phyloP scores from a whole-genome alignment of 148 eudicot species.

The Nyssa sinensis region DNA sequence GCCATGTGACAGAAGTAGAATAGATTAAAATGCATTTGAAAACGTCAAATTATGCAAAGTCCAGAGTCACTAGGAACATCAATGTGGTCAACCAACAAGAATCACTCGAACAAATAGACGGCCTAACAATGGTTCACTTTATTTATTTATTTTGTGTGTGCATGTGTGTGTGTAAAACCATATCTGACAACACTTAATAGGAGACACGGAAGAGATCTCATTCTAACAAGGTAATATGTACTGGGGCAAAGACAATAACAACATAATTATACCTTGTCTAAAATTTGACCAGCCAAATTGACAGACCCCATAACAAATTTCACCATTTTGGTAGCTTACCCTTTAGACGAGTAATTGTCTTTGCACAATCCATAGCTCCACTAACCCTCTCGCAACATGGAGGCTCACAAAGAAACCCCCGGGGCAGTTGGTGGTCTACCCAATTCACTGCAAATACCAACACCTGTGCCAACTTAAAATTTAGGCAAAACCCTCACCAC shows the following conservation, averaged over 20 bases:
- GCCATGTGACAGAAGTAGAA: neutral
- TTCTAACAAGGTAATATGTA: no score
- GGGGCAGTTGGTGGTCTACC: slow-evolving; percentile 3
- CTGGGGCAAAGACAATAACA: neutral
- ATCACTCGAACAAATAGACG: neutral
- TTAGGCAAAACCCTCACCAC: neutral
- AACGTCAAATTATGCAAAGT: neutral
- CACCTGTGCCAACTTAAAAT: slow-evolving; percentile 17
- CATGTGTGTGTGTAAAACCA: no score
- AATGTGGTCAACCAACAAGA: neutral
- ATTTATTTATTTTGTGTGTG: no score
- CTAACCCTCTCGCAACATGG: slow-evolving; percentile 81
- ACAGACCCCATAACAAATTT: neutral
- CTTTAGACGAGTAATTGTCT: slow-evolving; percentile 43
- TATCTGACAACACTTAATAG: neutral
- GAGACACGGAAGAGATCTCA: neutral
- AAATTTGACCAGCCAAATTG: neutral
- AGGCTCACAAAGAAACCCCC: slow-evolving; percentile 30
- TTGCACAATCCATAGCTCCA: slow-evolving; percentile 52
- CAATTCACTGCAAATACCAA: slow-evolving; percentile 4
- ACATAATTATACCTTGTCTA: neutral
- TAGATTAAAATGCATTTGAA: neutral
- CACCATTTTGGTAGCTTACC: slow-evolving; percentile 32
- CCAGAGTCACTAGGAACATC: neutral
- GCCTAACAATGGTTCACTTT: neutral